phyloP scores from a whole-genome alignment of 2,329 filamentous ascomycete species.

The Alternaria longipes region DNA sequence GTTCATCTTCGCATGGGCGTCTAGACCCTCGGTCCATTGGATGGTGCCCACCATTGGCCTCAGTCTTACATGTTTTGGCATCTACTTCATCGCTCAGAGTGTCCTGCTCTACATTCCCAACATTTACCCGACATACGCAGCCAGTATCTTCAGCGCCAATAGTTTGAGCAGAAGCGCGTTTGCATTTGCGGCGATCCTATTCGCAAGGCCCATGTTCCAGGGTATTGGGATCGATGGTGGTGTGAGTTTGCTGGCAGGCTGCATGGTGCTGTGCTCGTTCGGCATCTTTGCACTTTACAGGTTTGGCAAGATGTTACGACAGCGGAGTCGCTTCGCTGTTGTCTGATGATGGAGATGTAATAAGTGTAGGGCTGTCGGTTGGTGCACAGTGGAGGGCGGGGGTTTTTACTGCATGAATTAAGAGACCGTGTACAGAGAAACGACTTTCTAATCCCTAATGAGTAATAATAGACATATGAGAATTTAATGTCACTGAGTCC shows the following conservation, averaged over 20 bases:
- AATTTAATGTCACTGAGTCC: background rate
- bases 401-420: background rate
- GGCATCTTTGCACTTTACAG: slow-evolving; percentile 68
- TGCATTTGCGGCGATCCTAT: slow-evolving; percentile 67
- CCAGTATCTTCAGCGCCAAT: slow-evolving; percentile 68
- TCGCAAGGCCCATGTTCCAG: slow-evolving; percentile 66
- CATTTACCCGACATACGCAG: slow-evolving; percentile 61
- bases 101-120: slow-evolving; percentile 71
- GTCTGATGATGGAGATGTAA: slow-evolving; percentile 8
- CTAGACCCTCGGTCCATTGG: slow-evolving; percentile 68
- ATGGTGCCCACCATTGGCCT: slow-evolving; percentile 65
- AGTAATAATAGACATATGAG: background rate
- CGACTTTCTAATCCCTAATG: background rate
- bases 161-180: slow-evolving; percentile 64
- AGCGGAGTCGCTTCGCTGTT: slow-evolving; percentile 66
- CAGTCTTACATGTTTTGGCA: slow-evolving; percentile 56
- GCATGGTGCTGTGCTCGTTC: slow-evolving; percentile 54
- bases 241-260: slow-evolving; percentile 64
- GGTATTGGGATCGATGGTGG: slow-evolving; percentile 68
- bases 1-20: slow-evolving; percentile 70
- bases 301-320: slow-evolving; percentile 63
- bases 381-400: background rate
- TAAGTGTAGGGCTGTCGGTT: background rate
- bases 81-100: slow-evolving; percentile 54
- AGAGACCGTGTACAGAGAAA: background rate